Evolutionary conservation across 257 asterid genomes (phyloP), one percentile per base, ranked within the genome.

Genomic region (Plantago ovata): DNA sequence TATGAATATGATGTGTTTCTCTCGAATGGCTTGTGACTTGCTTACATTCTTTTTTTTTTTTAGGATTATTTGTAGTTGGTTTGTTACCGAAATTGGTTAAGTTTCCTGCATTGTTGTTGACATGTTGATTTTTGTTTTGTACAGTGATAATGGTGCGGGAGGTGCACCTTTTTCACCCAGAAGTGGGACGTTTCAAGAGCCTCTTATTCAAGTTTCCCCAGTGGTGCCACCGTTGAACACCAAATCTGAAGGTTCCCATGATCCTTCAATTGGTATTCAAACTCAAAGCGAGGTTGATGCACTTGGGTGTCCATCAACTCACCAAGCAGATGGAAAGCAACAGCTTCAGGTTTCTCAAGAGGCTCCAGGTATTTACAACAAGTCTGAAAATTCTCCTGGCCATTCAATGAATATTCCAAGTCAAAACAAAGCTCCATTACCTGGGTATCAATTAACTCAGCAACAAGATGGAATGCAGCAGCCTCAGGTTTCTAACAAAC

Each of bases 91-190:
- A 0, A 18, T 15, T 39, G 2, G 12, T 28, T 57, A 15, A 18
- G 19, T 44, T 50, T 10, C 46, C 44, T 44, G 28, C 14, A 50
- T n/a, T 49, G 43, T 20, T 58, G n/a, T 7, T 38, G 64, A 12
- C 19, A 38, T 45, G 43, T 44, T 28, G 58, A 14, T 45, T 68
- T 36, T 24, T 69, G 38, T 7, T 64, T 66, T 69, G 71, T 54
- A 58, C 85, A 90, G 96, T 69, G 97, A 86, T 45, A 44, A 60
- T 56, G 76, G 82, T 58, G 57, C 54, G 44, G 95, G 79, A 69
- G 70, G 77, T 82, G 61, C 65, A 62, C 65, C 70, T 0, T 40
- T 69, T 54, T 74, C 71, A 58, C 62, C 75, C 1, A 82, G 70
- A 73, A 20, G 73, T 12, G 81, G 69, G 52, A 53, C 32, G 41